Percentiles rank a stretch among this genome's conserved stretches.
These are phyloP conservation scores for Rutstroemia sp. DNA, from an alignment of 2,329 filamentous ascomycete genomes.

Conservation along the genomic window DNA sequence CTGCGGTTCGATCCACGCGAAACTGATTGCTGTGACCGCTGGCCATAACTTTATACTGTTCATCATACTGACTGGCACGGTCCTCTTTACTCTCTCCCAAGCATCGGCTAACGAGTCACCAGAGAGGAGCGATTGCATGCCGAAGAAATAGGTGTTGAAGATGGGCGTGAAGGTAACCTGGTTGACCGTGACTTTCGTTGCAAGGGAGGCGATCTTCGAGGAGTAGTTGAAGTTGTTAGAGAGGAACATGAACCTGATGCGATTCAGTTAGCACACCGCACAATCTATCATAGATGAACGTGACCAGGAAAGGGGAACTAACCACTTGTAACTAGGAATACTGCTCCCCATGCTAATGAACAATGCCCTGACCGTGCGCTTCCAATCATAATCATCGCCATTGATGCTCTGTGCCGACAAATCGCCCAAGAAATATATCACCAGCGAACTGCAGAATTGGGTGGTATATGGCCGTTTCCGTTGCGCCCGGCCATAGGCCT, in stretches of 20 bases:
- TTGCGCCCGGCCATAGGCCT: constrained; percentile 65
- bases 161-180: constrained; percentile 74
- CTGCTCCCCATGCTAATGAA: constrained; percentile 65
- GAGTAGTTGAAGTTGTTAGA: constrained; percentile 77
- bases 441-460: constrained; percentile 66
- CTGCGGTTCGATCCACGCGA: constrained; percentile 73
- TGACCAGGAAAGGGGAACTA: constrained; percentile 24
- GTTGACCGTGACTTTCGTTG: constrained; percentile 72
- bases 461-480: constrained; percentile 67
- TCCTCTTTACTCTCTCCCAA: constrained; percentile 62
- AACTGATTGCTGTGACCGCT: constrained; percentile 75
- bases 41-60: constrained; percentile 90
- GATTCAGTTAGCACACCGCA: neutral
- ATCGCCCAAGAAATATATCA: constrained; percentile 75
- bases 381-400: constrained; percentile 57
- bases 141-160: constrained; percentile 81
- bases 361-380: constrained; percentile 63
- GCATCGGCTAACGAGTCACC: constrained; percentile 59
- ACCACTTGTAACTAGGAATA: constrained; percentile 81
- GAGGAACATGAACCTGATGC: constrained; percentile 66
- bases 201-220: constrained; percentile 63
- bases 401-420: constrained; percentile 66
- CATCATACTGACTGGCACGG: constrained; percentile 67
- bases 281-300: neutral
- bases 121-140: constrained; percentile 65